These are phyloP conservation scores for Xylaria arbuscula DNA, from an alignment of 2,329 filamentous ascomycete species.

Conservation along the genomic window DNA sequence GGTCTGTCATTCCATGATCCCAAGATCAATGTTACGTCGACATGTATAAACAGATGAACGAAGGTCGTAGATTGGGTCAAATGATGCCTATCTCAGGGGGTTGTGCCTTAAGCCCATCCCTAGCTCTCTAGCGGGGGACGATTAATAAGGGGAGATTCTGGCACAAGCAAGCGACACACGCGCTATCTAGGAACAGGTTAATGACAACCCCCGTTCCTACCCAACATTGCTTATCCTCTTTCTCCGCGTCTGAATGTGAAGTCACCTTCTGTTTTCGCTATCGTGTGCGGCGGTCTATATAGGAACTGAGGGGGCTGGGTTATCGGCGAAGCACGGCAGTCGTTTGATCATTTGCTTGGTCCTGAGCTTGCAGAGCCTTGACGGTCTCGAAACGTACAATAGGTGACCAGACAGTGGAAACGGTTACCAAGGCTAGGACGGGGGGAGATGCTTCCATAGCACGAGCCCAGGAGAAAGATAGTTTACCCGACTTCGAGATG, in stretches of 20 bases:
- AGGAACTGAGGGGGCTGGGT: conserved; percentile 44
- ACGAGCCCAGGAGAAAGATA: conserved; percentile 31
- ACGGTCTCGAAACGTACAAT: conserved; percentile 45
- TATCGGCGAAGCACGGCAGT: conserved; percentile 43
- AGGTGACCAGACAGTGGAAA: conserved; percentile 4
- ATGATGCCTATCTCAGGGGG: conserved; percentile 17
- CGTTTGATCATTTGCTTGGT: conserved; percentile 24
- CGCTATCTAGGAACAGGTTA: conserved; percentile 34
- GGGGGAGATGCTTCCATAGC: background rate
- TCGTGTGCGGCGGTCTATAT: conserved; percentile 43
- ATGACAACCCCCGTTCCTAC: conserved; percentile 27
- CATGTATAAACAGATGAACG: background rate
- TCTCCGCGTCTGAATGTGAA: conserved; percentile 33
- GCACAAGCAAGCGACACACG: conserved; percentile 28
- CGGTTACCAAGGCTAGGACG: conserved; percentile 26
- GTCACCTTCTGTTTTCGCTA: conserved; percentile 38
- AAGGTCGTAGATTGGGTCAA: conserved; percentile 20
- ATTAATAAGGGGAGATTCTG: conserved; percentile 18
- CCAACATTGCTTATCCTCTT: conserved; percentile 23
- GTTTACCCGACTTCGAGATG: conserved; percentile 40
- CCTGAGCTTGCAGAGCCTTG: conserved; percentile 28
- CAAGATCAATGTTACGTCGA: background rate
- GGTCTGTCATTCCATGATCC: background rate
- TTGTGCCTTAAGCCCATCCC: conserved; percentile 14
- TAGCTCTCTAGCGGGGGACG: conserved; percentile 11